Conservation (phyloP, 768 basidiomycete species). For the Suillus plorans region DNA sequence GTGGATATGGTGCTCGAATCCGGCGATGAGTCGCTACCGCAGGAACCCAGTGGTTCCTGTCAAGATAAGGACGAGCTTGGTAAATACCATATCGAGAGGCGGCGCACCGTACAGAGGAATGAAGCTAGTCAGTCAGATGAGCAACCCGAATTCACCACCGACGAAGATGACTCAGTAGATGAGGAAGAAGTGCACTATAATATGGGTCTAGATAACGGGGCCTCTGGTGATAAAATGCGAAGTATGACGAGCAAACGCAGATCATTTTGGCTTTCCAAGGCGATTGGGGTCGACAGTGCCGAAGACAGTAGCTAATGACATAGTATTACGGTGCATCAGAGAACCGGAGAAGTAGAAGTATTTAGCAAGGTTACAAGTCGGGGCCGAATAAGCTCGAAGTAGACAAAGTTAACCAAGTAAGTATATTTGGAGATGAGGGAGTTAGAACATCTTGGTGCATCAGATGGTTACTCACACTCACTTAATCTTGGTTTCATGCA, state of each 20-base stretch:
- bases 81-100: constrained; percentile 53
- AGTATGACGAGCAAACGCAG: constrained; percentile 32
- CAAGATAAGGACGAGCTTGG: constrained; percentile 53
- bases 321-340: not conserved
- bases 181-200: constrained; percentile 3
- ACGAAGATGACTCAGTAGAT: constrained; percentile 17
- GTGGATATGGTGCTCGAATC: constrained; percentile 35
- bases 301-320: constrained; percentile 10
- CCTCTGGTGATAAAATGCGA: constrained; percentile 25
- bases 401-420: not conserved
- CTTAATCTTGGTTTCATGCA: constrained; percentile 9
- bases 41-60: constrained; percentile 9
- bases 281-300: constrained; percentile 32
- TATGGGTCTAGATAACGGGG: constrained; percentile 12
- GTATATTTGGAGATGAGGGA: not conserved
- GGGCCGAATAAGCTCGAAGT: constrained; percentile 2
- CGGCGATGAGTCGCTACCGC: constrained; percentile 17
- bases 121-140: constrained; percentile 29
- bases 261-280: constrained; percentile 62
- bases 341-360: not conserved
- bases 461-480: not conserved
- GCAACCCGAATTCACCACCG: constrained; percentile 23
- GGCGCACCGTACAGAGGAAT: constrained; percentile 48
- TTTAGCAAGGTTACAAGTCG: not conserved
- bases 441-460: not conserved